A percentile compares a stretch with the other conserved stretches of the same genome.
These are phyloP conservation scores for Fusarium sp. DNA, from an alignment of 2,329 filamentous ascomycete species.

Conservation along the genomic window DNA sequence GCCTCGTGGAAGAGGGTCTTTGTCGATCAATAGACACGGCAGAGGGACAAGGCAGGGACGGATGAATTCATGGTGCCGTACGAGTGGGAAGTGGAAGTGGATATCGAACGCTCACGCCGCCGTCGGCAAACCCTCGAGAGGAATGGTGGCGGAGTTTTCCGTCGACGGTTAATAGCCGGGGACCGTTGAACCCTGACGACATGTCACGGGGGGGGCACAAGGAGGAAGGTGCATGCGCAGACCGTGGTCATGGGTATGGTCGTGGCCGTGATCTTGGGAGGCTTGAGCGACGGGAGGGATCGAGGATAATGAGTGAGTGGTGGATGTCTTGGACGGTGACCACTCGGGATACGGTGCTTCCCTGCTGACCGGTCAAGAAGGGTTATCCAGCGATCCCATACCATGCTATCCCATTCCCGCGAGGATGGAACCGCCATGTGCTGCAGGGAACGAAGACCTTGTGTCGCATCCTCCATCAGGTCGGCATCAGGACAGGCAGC, in stretches of 20 bases:
- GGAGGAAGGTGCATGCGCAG: background rate
- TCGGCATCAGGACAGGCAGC: slow-evolving; percentile 21
- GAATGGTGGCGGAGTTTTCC: slow-evolving; percentile 27
- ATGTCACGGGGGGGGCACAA: slow-evolving; percentile 24
- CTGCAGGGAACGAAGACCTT: slow-evolving; percentile 39
- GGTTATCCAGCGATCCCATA: slow-evolving; percentile 6
- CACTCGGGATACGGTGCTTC: background rate
- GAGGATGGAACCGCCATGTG: slow-evolving; percentile 45
- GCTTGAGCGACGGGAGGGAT: slow-evolving; percentile 33
- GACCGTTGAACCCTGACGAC: background rate
- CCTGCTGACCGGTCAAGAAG: background rate
- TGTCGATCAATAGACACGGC: slow-evolving; percentile 35
- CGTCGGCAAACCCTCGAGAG: slow-evolving; percentile 29
- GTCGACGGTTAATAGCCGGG: slow-evolving; percentile 7
- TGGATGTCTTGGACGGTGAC: slow-evolving; percentile 9
- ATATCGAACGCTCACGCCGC: slow-evolving; percentile 3
- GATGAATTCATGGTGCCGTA: slow-evolving; percentile 28
- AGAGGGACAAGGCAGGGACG: slow-evolving; percentile 5
- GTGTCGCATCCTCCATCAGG: slow-evolving; percentile 41
- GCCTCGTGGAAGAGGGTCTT: slow-evolving; percentile 35
- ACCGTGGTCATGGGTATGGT: background rate
- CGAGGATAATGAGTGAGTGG: slow-evolving; percentile 27
- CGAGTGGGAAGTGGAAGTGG: slow-evolving; percentile 23
- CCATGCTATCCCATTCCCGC: slow-evolving; percentile 19
- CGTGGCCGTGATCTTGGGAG: slow-evolving; percentile 27